Percentiles rank a stretch among this genome's conserved stretches.
Evolutionary conservation across 805 yeast genomes (phyloP).

Genomic region (Barnettozyma botsteinii): DNA sequence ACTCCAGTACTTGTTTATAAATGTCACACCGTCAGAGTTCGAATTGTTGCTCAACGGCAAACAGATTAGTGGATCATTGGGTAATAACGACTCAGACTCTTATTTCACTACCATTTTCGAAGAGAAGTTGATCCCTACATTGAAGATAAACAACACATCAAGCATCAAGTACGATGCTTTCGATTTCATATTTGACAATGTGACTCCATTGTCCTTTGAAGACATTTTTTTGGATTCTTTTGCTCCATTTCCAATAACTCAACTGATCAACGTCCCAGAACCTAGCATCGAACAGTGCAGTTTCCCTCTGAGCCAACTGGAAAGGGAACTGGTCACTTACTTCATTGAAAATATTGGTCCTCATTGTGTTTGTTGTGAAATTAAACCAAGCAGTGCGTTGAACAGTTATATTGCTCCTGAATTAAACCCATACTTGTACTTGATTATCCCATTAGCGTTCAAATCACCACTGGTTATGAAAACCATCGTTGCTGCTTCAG

Average conservation of each 20-base stretch:
- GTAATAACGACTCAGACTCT: not conserved
- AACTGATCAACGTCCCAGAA: slow-evolving; percentile 12
- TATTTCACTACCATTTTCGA: slow-evolving; percentile 12
- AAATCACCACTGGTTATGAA: slow-evolving; percentile 30
- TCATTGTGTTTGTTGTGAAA: slow-evolving; percentile 34
- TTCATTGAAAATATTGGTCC: slow-evolving; percentile 34
- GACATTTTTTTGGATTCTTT: slow-evolving; percentile 20
- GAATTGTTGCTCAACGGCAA: slow-evolving; percentile 4
- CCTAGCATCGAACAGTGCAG: slow-evolving; percentile 13
- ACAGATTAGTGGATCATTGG: slow-evolving; percentile 5
- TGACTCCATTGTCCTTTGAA: slow-evolving; percentile 13
- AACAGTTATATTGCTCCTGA: slow-evolving; percentile 23
- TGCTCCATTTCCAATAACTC: slow-evolving; percentile 18
- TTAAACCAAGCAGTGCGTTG: slow-evolving; percentile 13
- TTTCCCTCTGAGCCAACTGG: slow-evolving; percentile 11
- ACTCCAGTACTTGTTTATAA: slow-evolving; percentile 13
- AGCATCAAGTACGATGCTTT: slow-evolving; percentile 12
- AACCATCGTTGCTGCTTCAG: slow-evolving; percentile 32
- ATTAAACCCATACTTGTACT: slow-evolving; percentile 33
- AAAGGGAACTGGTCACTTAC: slow-evolving; percentile 26
- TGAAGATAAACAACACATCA: slow-evolving; percentile 7
- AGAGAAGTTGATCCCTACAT: slow-evolving; percentile 12
- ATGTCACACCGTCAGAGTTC: slow-evolving; percentile 9
- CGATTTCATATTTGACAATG: slow-evolving; percentile 14
- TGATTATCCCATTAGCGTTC: slow-evolving; percentile 34